Percentiles rank a stretch among this genome's conserved stretches.
Conservation (phyloP, 2,329 filamentous ascomycete genomes). For the Aspergillus viridinutans region DNA sequence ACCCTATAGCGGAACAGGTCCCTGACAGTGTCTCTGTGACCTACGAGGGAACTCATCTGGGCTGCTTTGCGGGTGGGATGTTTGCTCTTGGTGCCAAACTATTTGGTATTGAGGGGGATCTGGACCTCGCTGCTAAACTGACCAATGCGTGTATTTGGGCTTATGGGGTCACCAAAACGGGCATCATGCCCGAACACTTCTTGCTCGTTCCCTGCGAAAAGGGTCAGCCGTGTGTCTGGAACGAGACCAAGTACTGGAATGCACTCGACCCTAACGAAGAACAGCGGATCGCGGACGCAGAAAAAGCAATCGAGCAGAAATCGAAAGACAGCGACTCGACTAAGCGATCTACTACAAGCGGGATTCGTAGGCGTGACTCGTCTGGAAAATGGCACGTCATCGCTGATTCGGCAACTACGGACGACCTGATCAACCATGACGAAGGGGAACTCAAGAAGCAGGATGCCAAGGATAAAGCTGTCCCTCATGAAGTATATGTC, state of each 20-base stretch:
- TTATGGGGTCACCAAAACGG: conserved; percentile 52
- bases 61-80: conserved; percentile 61
- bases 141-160: conserved; percentile 62
- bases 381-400: conserved; percentile 19
- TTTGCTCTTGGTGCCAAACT: conserved; percentile 57
- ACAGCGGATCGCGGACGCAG: conserved; percentile 22
- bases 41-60: conserved; percentile 55
- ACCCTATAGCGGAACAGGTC: conserved; percentile 7
- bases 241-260: conserved; percentile 49
- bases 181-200: conserved; percentile 60
- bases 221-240: conserved; percentile 47
- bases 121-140: conserved; percentile 54
- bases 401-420: background rate
- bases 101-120: conserved; percentile 51
- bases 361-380: conserved; percentile 9
- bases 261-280: conserved; percentile 36
- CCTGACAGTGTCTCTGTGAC: conserved; percentile 27
- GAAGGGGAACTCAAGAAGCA: conserved; percentile 1
- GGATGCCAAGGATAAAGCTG: conserved; percentile 14
- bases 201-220: conserved; percentile 49
- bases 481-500: conserved; percentile 37
- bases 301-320: conserved; percentile 20
- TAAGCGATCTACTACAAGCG: conserved; percentile 2
- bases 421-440: conserved; percentile 1
- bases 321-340: background rate